These are phyloP conservation scores for Reutealis trisperma DNA, from an alignment of 345 rosid genomes.

Conservation along the genomic window DNA sequence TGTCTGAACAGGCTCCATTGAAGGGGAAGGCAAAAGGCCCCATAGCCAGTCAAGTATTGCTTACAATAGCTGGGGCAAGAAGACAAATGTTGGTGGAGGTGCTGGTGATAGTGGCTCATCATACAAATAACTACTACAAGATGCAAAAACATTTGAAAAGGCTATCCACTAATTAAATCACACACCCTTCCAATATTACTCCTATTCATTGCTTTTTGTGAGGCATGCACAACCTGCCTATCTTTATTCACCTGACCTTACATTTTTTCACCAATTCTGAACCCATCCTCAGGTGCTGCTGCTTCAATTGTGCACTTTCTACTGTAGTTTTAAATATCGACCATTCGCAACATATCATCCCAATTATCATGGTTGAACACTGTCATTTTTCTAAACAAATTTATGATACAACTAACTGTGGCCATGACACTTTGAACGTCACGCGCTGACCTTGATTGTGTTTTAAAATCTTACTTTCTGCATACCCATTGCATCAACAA, in stretches of 20 bases:
- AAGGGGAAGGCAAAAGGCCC: constrained; percentile 20
- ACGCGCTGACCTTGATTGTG: too few relatives aligned
- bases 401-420: too few relatives aligned
- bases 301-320: too few relatives aligned
- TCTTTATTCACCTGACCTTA: constrained; percentile 11
- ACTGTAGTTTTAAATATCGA: too few relatives aligned
- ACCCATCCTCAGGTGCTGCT: constrained; percentile 4
- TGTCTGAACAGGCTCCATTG: constrained; percentile 17
- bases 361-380: too few relatives aligned
- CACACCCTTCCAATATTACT: neutral
- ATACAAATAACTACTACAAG: constrained; percentile 32
- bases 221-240: constrained; percentile 18
- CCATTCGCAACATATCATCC: too few relatives aligned
- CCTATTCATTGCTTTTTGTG: constrained; percentile 27
- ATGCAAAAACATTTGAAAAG: constrained; percentile 37
- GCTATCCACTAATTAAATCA: constrained; percentile 32
- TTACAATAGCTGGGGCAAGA: constrained; percentile 39
- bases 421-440: too few relatives aligned
- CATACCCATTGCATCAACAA: too few relatives aligned
- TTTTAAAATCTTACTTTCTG: too few relatives aligned
- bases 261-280: constrained; percentile 23
- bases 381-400: too few relatives aligned
- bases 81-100: constrained; percentile 65
- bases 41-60: constrained; percentile 32
- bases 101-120: constrained; percentile 61